These are phyloP conservation scores for Psilocybe tampanensis DNA, from an alignment of 768 basidiomycete genomes.

Conservation along the genomic window DNA sequence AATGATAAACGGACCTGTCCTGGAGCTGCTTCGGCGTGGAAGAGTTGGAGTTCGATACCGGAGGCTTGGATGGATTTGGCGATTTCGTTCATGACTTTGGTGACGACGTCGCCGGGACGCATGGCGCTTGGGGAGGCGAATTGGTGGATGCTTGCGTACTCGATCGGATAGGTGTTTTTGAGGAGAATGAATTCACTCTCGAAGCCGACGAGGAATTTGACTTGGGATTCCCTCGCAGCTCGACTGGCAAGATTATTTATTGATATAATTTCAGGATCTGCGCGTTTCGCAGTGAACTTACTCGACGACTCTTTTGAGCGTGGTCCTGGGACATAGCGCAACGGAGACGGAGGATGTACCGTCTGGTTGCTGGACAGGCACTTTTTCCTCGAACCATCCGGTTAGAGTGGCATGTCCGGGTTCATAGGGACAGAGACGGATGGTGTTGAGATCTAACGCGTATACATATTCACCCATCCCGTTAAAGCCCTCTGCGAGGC, in stretches of 20 bases:
- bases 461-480: slow-evolving; percentile 57
- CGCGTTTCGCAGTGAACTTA: neutral
- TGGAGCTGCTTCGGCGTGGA: slow-evolving; percentile 71
- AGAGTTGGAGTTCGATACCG: slow-evolving; percentile 66
- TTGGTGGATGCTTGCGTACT: slow-evolving; percentile 46
- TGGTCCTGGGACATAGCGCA: slow-evolving; percentile 8
- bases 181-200: slow-evolving; percentile 77
- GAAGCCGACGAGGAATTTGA: slow-evolving; percentile 65
- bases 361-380: slow-evolving; percentile 30
- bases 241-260: slow-evolving; percentile 12
- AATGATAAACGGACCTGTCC: slow-evolving; percentile 32
- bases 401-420: slow-evolving; percentile 56
- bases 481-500: slow-evolving; percentile 45
- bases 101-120: slow-evolving; percentile 44
- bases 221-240: slow-evolving; percentile 24
- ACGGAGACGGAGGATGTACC: slow-evolving; percentile 16
- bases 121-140: slow-evolving; percentile 45
- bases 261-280: neutral
- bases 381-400: slow-evolving; percentile 64
- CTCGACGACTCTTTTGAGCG: slow-evolving; percentile 13
- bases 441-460: slow-evolving; percentile 52
- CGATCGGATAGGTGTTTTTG: slow-evolving; percentile 44
- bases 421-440: slow-evolving; percentile 54
- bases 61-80: slow-evolving; percentile 48
- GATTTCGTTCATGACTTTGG: slow-evolving; percentile 58